phyloP scores from a whole-genome alignment of 352 stramenopile species.

The Globisporangium irregulare region DNA sequence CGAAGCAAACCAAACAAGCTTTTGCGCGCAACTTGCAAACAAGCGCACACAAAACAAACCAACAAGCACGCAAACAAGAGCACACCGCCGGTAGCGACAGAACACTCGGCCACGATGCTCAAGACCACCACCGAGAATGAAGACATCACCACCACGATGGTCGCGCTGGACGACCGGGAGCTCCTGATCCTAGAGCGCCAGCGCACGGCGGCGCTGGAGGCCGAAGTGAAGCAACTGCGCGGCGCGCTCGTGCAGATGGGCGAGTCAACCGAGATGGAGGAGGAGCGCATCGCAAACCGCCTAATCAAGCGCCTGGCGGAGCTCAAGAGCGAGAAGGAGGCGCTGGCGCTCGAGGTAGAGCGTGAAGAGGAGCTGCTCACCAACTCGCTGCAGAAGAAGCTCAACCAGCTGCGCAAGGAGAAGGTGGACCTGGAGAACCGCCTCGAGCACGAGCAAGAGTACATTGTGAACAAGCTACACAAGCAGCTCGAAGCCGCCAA shows the following conservation, averaged over 20 bases:
- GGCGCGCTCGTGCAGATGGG: slow-evolving; percentile 74
- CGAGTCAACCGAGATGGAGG: slow-evolving; percentile 81
- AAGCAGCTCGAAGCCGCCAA: slow-evolving; percentile 78
- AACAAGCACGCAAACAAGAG: slow-evolving; percentile 6
- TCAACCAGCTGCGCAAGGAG: slow-evolving; percentile 83
- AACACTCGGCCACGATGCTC: background rate
- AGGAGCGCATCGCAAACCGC: slow-evolving; percentile 83
- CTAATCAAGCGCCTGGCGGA: slow-evolving; percentile 77
- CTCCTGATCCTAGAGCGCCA: slow-evolving; percentile 73
- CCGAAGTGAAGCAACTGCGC: slow-evolving; percentile 62
- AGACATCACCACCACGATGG: background rate
- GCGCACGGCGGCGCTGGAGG: slow-evolving; percentile 64
- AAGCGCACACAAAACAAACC: slow-evolving; percentile 6
- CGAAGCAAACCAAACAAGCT: background rate
- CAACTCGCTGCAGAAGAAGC: slow-evolving; percentile 88
- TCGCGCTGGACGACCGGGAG: slow-evolving; percentile 43
- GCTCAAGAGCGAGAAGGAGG: slow-evolving; percentile 87
- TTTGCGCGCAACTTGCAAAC: background rate
- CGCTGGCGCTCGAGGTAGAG: slow-evolving; percentile 86
- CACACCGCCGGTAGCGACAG: background rate
- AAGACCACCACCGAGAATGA: slow-evolving; percentile 1
- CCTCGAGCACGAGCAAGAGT: slow-evolving; percentile 90
- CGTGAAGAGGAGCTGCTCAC: slow-evolving; percentile 89
- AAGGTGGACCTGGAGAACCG: slow-evolving; percentile 92
- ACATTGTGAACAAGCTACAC: slow-evolving; percentile 90